A percentile compares a stretch with the other conserved stretches of the same genome.
Conservation (phyloP, 345 rosid genomes). For the Lenwebbia sp. region DNA sequence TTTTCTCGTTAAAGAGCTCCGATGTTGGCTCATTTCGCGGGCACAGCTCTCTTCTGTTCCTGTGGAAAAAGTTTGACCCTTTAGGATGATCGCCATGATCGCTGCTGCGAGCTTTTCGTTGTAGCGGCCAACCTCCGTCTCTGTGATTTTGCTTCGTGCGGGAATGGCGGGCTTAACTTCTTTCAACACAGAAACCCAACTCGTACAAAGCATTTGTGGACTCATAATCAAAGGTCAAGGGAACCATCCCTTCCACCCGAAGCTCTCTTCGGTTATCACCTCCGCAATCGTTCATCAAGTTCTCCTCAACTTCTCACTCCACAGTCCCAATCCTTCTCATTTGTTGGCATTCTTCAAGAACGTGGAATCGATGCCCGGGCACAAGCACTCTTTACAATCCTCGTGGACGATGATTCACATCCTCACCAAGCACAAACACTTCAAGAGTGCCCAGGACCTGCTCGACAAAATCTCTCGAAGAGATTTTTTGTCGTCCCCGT, state of each 20-base stretch:
- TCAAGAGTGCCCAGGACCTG: conserved; percentile 65
- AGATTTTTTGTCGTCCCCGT: conserved; percentile 65
- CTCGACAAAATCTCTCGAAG: conserved; percentile 61
- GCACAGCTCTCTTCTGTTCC: neutral
- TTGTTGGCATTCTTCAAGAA: conserved; percentile 54
- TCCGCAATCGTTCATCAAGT: conserved; percentile 35
- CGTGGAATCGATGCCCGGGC: conserved; percentile 35
- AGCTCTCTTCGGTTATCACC: conserved; percentile 22
- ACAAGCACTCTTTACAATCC: conserved; percentile 50
- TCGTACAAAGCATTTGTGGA: conserved; percentile 36
- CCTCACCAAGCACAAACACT: conserved; percentile 53
- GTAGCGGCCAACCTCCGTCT: neutral
- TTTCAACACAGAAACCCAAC: conserved; percentile 13
- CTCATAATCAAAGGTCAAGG: conserved; percentile 57
- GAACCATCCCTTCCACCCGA: conserved; percentile 33
- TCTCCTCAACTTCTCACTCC: conserved; percentile 33
- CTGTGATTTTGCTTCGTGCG: neutral
- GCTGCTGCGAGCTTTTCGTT: neutral
- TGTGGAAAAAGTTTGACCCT: neutral
- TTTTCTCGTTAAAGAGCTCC: neutral
- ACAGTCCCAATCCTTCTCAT: conserved; percentile 23
- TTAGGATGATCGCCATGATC: neutral
- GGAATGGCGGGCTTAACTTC: neutral
- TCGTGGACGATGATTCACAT: conserved; percentile 78
- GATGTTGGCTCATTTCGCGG: neutral